Evolutionary conservation across 768 basidiomycete genomes (phyloP), one percentile per base, ranked within the genome.

Genomic region (Hortiboletus campestris): DNA sequence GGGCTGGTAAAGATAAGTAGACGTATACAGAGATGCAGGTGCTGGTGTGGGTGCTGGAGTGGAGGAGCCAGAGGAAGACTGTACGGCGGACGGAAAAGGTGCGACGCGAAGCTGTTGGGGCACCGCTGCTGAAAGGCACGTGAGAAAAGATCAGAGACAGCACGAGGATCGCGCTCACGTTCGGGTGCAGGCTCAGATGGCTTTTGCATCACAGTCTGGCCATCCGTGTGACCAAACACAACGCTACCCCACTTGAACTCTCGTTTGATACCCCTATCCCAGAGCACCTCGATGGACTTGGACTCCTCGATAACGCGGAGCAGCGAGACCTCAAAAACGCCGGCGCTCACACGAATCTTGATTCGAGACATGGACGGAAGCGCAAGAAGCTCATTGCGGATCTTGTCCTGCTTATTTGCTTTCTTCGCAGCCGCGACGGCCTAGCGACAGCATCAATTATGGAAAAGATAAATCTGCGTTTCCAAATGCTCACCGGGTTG

Each of bases 211-310:
- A 89, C 81, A 17, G 72, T 65, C 51, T 84, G 83, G 6, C 76
- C 81, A 45, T 88, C 87, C 2, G 82, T 85, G 46, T 78, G 84
- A n/a, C 88, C 89, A 56, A 90, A 86, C 19, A 91, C 80, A 19
- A 92, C 83, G 62, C 84, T 85, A 29, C 84, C 82, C 90, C 90
- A 92, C 68, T 89, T 91, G 66, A 92, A 89, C 67, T 91, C 89
- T 51, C 83, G 78, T 71, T 84, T 88, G 36, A 83, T 60, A 9
- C 85, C 86, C 28, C 81, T 76, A 65, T 91, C 89, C 88, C 92
- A 94, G 8, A 89, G 68, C 5, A 95, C 91, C 66, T 88, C 86
- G 1, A 95, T 85, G 10, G 84, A 84, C 48, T 81, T 77, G 1
- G 78, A 80, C 59, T 86, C 88, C 59, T 87, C 84, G 35, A 88